Conservation (phyloP, 768 basidiomycete genomes). For the Boletellus ananiceps region DNA sequence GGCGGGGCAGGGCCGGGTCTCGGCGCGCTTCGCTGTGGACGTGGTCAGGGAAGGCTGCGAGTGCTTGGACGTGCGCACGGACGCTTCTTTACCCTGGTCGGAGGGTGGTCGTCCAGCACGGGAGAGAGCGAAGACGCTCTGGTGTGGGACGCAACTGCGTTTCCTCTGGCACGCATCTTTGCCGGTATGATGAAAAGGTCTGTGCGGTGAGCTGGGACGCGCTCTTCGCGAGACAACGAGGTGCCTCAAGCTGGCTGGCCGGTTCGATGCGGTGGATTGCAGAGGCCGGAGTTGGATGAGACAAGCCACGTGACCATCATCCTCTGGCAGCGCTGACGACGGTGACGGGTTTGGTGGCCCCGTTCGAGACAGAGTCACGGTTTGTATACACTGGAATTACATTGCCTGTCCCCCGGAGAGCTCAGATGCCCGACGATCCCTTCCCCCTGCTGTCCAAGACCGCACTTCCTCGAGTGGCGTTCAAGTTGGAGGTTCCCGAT, state of each 20-base stretch:
- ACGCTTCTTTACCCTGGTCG: conserved; percentile 48
- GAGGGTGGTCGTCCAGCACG: conserved; percentile 24
- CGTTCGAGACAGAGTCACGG: no score
- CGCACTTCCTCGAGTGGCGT: conserved; percentile 33
- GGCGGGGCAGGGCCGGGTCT: conserved; percentile 70
- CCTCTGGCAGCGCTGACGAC: no score
- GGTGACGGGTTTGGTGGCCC: no score
- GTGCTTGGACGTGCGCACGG: conserved; percentile 18
- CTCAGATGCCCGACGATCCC: conserved; percentile 35
- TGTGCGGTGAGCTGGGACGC: no score
- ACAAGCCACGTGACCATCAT: no score
- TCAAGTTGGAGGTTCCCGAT: conserved; percentile 11
- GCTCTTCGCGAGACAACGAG: no score
- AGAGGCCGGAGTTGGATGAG: no score
- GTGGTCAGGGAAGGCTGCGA: not conserved
- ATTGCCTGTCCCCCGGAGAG: not conserved
- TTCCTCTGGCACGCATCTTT: conserved; percentile 45
- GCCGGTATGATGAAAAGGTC: conserved; percentile 30
- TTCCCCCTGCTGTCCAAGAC: conserved; percentile 39
- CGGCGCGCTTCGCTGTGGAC: conserved; percentile 61
- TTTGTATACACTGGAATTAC: conserved; percentile 17
- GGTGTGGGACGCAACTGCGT: conserved; percentile 1
- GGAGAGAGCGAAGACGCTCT: conserved; percentile 34
- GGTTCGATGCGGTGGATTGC: no score
- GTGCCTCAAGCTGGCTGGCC: no score